Evolutionary conservation across 148 eudicot genomes (phyloP).

Genomic region (Polygonum maritimum): DNA sequence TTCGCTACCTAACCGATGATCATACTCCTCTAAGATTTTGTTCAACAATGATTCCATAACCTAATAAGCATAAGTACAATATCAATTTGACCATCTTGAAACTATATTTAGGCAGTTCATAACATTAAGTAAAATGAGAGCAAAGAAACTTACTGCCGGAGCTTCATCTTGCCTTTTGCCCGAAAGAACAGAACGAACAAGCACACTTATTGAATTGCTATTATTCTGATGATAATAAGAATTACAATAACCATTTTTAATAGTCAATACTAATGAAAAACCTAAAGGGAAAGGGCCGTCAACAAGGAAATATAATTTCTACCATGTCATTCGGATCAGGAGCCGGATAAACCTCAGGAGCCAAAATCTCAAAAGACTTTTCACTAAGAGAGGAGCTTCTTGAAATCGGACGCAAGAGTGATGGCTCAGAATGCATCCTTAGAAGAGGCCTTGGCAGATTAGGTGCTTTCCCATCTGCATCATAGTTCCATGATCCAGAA

Average conservation of each 20-base stretch:
- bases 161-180: constrained; percentile 78
- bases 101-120: neutral
- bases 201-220: constrained; percentile 37
- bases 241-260: neutral
- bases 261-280: constrained; percentile 1
- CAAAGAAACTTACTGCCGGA: constrained; percentile 47
- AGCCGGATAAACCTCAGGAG: constrained; percentile 32
- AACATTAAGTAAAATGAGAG: neutral
- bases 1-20: constrained; percentile 44
- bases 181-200: constrained; percentile 58
- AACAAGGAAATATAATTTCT: neutral
- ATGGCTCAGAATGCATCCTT: constrained; percentile 66
- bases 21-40: constrained; percentile 78
- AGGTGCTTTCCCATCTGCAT: constrained; percentile 44
- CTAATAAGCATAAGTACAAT: constrained; percentile 25
- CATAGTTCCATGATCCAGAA: constrained; percentile 47
- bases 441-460: constrained; percentile 34
- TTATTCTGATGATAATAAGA: constrained; percentile 29
- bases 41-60: constrained; percentile 61
- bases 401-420: constrained; percentile 38
- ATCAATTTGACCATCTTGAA: neutral
- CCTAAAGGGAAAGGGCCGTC: neutral
- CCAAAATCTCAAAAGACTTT: constrained; percentile 38
- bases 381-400: constrained; percentile 48
- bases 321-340: constrained; percentile 53